Evolutionary conservation across 1,284 basidiomycete genomes (phyloP), one percentile per base, ranked within the genome.

Genomic region (Amylostereum areolatum): DNA sequence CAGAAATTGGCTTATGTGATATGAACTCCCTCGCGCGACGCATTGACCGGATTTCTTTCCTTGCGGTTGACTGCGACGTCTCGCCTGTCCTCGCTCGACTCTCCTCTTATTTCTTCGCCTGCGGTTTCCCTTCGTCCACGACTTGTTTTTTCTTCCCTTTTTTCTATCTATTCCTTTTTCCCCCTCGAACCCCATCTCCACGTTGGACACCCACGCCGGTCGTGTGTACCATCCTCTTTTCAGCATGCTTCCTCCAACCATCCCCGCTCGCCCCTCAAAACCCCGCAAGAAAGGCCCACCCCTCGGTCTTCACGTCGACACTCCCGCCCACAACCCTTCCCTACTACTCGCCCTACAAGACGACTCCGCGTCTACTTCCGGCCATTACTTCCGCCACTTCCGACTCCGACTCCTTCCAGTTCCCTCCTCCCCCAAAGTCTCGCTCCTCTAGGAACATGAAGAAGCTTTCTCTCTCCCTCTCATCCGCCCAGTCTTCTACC

Each of bases 391-490:
- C 78, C 53, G 69, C 78, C 10, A 65, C 73, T 53, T 75, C 78
- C 43, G 74, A 81, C 57, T 71, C 72, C 49, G 74, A 80, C 62
- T 66, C 71, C 54, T 66, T 67, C 67, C 60, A 73, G 64, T 61
- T 75, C 67, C 67, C 62, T 60, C 52, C 63, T 60, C 54, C 66
- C 62, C 60, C 62, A 68, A 71, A 68, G 55, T 62, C 65, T 47
- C 67, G 66, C 49, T 73, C 75, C 37, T 65, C 72, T 51, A 74
- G 82, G 61, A 89, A 89, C 64, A 81, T 85, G 75, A 89, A 88
- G 74, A 81, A 81, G 57, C 71, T 90, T 6, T 87, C 84, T 30
- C 76, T 89, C 42, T 76, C 76, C 49, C 75, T 87, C 33, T 75
- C 81, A 24, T 80, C 81, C 9, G 74, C 78, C 37, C 73, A 78